Base-by-base conservation (phyloP, 768 basidiomycete genomes). In the Hemileccinum rubropunctum region DNA sequence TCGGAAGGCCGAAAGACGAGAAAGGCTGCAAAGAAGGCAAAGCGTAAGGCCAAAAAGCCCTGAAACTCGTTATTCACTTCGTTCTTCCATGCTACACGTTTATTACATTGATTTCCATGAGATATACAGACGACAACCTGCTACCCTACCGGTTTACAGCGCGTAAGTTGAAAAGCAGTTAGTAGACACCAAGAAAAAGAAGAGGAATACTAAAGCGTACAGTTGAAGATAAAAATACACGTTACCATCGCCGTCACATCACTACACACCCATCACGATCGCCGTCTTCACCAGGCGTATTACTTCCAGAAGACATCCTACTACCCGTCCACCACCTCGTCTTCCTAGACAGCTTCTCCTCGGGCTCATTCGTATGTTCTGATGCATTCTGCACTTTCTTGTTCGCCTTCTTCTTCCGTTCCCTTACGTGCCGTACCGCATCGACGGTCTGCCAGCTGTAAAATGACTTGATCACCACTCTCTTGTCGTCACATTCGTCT, bases 361-460 rank as follows among this genome's bases (percentile, higher is more conserved):
- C 65, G 40, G 59, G 60, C 37, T 68, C 64, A 53, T 52, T 69
- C 69, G 39, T 59, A 62, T 28, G 64, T 69, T 56, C 63, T 15
- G 52, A 58, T 37, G 65, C 74, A 12, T 23, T 79, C 40, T 65
- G 71, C 4, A 66, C 67, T 47, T 80, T 71, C 62, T 75, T 73
- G 46, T 72, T 70, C 37, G 74, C 58, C 67, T 81, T 88, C 57
- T 76, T 64, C 69, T 79, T 88, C 50, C 81, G 76, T 54, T 81
- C 85, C 61, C 86, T 75, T 46, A 76, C 78, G 30, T 76, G 71
- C 51, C 76, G 76, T 42, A 91, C 89, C 0, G 83, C 81, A 62
- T 92, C 91, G 33, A 93, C 89, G 10, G 80, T 86, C 73, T 91
- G 87, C 87, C 88, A 91, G 42, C 85, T 82, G 66, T 88, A 86